Evolutionary conservation across 768 basidiomycete species (phyloP).

Genomic region (Kwoniella botswanensis): DNA sequence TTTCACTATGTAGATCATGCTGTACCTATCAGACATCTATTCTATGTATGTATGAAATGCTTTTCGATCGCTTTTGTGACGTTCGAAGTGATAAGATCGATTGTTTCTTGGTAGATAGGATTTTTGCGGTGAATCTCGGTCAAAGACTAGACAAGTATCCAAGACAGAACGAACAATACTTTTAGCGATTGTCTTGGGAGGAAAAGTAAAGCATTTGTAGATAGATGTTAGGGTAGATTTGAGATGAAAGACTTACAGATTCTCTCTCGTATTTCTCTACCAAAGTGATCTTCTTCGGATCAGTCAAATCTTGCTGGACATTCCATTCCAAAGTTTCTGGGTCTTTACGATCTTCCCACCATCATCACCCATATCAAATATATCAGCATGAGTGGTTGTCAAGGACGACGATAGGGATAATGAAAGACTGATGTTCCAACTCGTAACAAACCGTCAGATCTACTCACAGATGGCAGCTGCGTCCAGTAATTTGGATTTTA

Average conservation of each 20-base stretch:
- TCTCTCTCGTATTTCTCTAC: conserved; percentile 7
- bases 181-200: background rate
- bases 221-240: background rate
- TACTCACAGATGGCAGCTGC: conserved; percentile 1
- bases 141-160: background rate
- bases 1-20: background rate
- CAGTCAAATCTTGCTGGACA: conserved; percentile 8
- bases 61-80: background rate
- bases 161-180: too few relatives aligned
- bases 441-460: too few relatives aligned
- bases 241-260: conserved; percentile 7
- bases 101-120: conserved; percentile 5
- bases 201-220: background rate
- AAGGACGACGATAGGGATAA: too few relatives aligned
- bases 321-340: conserved; percentile 6
- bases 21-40: background rate
- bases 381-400: too few relatives aligned
- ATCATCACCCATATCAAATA: background rate
- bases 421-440: too few relatives aligned
- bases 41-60: conserved; percentile 5
- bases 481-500: background rate
- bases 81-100: conserved; percentile 6
- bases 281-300: conserved; percentile 1
- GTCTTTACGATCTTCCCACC: conserved; percentile 8
- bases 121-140: conserved; percentile 11